phyloP scores from a whole-genome alignment of 306 rosid genomes.

The Sophora flavescens region DNA sequence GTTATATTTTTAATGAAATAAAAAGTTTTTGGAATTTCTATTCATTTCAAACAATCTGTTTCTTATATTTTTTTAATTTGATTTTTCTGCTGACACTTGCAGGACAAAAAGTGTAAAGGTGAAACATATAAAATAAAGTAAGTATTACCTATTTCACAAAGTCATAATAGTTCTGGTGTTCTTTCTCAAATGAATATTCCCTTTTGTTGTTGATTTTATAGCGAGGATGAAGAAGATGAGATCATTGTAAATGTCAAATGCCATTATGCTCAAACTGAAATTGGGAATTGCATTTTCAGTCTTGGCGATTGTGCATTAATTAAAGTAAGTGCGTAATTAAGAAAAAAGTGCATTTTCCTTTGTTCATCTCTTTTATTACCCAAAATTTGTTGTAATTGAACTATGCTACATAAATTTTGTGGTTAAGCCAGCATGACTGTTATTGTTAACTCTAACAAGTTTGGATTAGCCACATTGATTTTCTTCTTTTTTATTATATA shows the following conservation, averaged over 20 bases:
- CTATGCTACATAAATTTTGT: background rate
- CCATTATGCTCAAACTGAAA: slow-evolving; percentile 79
- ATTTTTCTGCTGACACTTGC: slow-evolving; percentile 56
- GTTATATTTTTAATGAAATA: background rate
- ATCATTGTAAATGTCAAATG: slow-evolving; percentile 73
- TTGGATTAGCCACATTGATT: slow-evolving; percentile 25
- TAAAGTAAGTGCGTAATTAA: slow-evolving; percentile 58
- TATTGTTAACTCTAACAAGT: background rate
- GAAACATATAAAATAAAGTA: slow-evolving; percentile 60
- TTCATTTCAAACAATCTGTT: too few relatives aligned
- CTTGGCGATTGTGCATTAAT: slow-evolving; percentile 90
- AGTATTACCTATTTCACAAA: slow-evolving; percentile 47
- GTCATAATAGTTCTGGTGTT: background rate
- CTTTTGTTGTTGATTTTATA: slow-evolving; percentile 47
- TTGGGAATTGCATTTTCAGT: slow-evolving; percentile 61
- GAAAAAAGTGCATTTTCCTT: slow-evolving; percentile 15
- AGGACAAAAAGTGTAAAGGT: slow-evolving; percentile 60
- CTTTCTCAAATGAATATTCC: slow-evolving; percentile 13
- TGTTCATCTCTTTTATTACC: slow-evolving; percentile 26
- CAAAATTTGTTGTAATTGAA: slow-evolving; percentile 30
- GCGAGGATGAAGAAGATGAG: slow-evolving; percentile 84
- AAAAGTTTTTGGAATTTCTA: slow-evolving; percentile 17
- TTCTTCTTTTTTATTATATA: slow-evolving; percentile 24
- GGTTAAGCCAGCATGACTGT: slow-evolving; percentile 6
- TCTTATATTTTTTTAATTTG: slow-evolving; percentile 23